Conservation (phyloP, 495 filamentous ascomycete species). For the Penicillium desertorum region DNA sequence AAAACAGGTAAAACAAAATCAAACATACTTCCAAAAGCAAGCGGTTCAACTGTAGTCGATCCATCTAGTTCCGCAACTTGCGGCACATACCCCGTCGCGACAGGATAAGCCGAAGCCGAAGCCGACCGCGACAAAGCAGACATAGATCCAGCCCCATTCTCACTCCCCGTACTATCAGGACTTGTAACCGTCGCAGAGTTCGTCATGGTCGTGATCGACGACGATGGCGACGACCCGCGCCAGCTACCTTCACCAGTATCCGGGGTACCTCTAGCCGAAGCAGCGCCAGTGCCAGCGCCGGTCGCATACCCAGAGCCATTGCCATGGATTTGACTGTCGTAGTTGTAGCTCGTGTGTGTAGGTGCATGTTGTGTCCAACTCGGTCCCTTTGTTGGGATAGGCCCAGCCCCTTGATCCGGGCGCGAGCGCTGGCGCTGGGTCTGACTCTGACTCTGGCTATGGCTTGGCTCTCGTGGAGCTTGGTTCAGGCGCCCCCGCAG, state of each 20-base stretch:
- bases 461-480: constrained; percentile 11
- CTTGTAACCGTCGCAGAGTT: constrained; percentile 24
- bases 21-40: constrained; percentile 3
- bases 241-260: constrained; percentile 19
- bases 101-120: constrained; percentile 12
- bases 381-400: not conserved
- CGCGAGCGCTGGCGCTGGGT: not conserved
- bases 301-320: not conserved
- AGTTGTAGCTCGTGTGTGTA: not conserved
- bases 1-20: not conserved
- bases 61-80: constrained; percentile 16
- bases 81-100: constrained; percentile 14
- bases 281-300: not conserved
- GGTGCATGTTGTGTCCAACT: not conserved
- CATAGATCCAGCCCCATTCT: constrained; percentile 12
- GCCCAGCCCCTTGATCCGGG: not conserved
- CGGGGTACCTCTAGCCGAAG: not conserved
- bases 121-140: not conserved
- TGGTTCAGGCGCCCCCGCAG: constrained; percentile 24
- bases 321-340: not conserved
- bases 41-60: not conserved
- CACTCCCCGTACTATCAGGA: constrained; percentile 31
- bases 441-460: not conserved
- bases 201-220: constrained; percentile 22
- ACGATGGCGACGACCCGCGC: constrained; percentile 27